phyloP scores from a whole-genome alignment of 495 filamentous ascomycete species.

The Talaromyces thailandensis region DNA sequence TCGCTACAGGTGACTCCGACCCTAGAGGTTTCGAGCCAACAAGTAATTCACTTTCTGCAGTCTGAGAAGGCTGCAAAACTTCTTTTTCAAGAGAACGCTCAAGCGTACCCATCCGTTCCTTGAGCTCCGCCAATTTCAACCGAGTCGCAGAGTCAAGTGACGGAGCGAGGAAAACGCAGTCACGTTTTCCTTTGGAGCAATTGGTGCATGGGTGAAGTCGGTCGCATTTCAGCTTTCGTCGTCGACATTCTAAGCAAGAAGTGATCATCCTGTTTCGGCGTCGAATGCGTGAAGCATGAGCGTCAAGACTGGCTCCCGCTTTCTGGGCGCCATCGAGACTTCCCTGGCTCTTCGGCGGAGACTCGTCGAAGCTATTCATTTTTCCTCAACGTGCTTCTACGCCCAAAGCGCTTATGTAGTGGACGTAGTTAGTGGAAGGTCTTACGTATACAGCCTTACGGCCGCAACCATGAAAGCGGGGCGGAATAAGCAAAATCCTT shows the following conservation, averaged over 20 bases:
- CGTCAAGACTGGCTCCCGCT: background rate
- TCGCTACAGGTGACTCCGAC: background rate
- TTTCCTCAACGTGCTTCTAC: background rate
- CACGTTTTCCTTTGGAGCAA: slow-evolving; percentile 30
- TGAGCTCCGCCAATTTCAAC: slow-evolving; percentile 55
- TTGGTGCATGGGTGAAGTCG: slow-evolving; percentile 60
- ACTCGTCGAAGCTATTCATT: background rate
- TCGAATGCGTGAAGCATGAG: background rate
- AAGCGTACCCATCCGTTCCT: slow-evolving; percentile 58
- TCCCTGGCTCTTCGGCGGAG: background rate
- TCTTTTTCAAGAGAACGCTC: slow-evolving; percentile 51
- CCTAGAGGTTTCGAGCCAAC: background rate
- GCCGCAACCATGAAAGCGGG: background rate
- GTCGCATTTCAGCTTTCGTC: slow-evolving; percentile 64
- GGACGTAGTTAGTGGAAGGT: background rate
- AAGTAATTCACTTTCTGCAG: background rate
- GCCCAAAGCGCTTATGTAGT: background rate
- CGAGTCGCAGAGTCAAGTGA: slow-evolving; percentile 8
- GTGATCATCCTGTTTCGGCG: slow-evolving; percentile 45
- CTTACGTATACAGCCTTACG: background rate
- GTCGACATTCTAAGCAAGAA: slow-evolving; percentile 60
- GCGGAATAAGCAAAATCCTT: background rate
- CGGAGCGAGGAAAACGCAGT: slow-evolving; percentile 1
- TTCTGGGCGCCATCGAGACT: background rate
- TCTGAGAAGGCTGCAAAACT: slow-evolving; percentile 8